Conservation (phyloP, 768 basidiomycete species). For the Trichaptum fuscoviolaceum region DNA sequence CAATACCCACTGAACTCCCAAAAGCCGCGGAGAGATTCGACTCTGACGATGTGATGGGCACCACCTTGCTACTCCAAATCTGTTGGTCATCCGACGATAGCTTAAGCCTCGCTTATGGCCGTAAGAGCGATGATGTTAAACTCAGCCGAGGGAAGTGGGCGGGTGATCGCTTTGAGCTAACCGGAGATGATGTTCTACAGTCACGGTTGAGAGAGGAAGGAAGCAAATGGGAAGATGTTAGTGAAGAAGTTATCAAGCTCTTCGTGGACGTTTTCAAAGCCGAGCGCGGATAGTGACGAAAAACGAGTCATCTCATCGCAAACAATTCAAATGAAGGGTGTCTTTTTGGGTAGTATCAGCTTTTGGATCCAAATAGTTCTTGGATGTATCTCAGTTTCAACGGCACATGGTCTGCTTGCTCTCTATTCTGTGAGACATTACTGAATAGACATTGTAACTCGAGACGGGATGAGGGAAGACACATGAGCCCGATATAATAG, state of each 20-base stretch:
- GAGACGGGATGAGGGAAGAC: too few species aligned
- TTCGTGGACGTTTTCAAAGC: too few species aligned
- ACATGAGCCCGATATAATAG: too few species aligned
- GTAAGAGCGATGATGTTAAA: not conserved
- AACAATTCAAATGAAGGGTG: too few species aligned
- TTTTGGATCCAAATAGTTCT: too few species aligned
- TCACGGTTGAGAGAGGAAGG: not conserved
- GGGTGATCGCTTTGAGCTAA: not conserved
- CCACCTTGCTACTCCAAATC: not conserved
- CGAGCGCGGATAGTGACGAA: too few species aligned
- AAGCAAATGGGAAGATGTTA: not conserved
- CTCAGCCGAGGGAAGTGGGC: not conserved
- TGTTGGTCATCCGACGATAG: not conserved
- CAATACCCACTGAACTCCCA: not conserved
- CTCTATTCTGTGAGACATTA: too few species aligned
- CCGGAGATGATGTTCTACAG: not conserved
- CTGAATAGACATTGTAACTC: too few species aligned
- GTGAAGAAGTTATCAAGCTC: not conserved
- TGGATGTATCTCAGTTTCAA: too few species aligned
- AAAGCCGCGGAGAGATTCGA: not conserved
- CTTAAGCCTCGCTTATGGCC: not conserved
- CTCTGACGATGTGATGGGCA: not conserved
- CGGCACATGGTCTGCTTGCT: too few species aligned
- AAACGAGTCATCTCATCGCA: too few species aligned
- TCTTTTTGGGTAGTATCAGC: too few species aligned